Evolutionary conservation across 2,329 filamentous ascomycete genomes (phyloP), one percentile per base, ranked within the genome.

Genomic region (Fusarium sp.): DNA sequence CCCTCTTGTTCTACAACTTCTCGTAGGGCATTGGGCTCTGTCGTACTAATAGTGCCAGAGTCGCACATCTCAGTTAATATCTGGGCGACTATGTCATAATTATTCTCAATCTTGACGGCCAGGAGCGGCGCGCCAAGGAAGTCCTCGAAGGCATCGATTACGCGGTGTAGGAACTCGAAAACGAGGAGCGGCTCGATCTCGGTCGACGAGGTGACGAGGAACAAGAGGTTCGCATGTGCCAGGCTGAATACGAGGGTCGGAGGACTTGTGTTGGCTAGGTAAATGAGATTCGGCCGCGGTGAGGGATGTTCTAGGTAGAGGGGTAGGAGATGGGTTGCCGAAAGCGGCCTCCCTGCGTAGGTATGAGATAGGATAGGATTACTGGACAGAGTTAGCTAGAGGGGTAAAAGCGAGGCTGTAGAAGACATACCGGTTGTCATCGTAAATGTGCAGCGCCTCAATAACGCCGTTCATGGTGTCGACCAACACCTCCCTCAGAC

Each of bases 31-130:
- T 99, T 98, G 11, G 94, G 93, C 82, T 99, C 96, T 1, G 96
- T 98, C 66, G 94, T 97, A 79, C 90, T 93, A 38, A 98, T 89
- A n/a, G 92, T 89, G 18, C 96, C 96, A 45, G 92, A 94, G 86
- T 99, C 96, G 81, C 96, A 98, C 93, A 99, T 97, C 84, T 99
- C 96, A 71, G 92, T 94, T 68, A 98, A 87, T 29, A 99, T 85
- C 84, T 99, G 96, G 20, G 95, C 95, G 37, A 97, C 93, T 31
- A 98, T 92, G 89, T 98, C 94, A 84, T 98, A 98, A 83, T 91
- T 95, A 76, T 87, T 89, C 83, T 98, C 95, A 74, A 99, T 93
- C 85, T 96, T 98, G 80, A 89, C 90, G 22, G 95, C 92, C 66
- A 98, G 86, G 58, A 99, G 85, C 16, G 96, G 96, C 54, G 94